Base-by-base conservation (phyloP, 2,329 filamentous ascomycete species). In the Hymenoscyphus linearis region DNA sequence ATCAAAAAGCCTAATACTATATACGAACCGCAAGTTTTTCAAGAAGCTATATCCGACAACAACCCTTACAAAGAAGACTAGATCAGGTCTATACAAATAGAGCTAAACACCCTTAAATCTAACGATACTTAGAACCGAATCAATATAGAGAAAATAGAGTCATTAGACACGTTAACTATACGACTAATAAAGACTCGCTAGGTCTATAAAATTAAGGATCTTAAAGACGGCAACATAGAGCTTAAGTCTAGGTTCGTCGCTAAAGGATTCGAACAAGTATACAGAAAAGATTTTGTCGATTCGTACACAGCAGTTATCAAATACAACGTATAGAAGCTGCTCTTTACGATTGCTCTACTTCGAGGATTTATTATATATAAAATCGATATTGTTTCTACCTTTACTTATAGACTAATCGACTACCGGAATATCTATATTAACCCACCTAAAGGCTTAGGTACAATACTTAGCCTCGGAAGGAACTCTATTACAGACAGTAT, bases 161-260 rank as follows among this genome's bases (percentile, higher is more conserved):
- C n/a, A n/a, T n/a, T n/a, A n/a, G n/a, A n/a, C 7, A 9, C 10
- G 10, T 36, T 2, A 36, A 9, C 35, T 36, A 9, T 54, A 54
- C 14, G 14, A 4, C 52, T 31, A 26, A 27, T 26, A 54, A 54
- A 31, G n/a, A 54, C 52, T 26, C 26, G 52, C 10, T 54, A 14
- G 52, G 52, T 54, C 26, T 54, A 54, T 54, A 54, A 54, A 16
- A 54, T 54, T 54, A 54, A 54, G n/a, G 52, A 54, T 10, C 26
- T 31, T 54, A 54, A 54, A 22, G 18, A 52, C 22, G 52, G 27
- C 27, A 6, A 54, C 12, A 54, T 54, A 54, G 52, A 54, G 27
- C 26, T 54, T 10, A 54, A 54, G 31, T 25, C n/a, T 26, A 10
- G 26, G 22, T 31, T 54, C 7, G 26, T 54, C 26, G 52, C 52